phyloP scores from a whole-genome alignment of 164 flowering plant species.

The Magnolia kwangsiensis region DNA sequence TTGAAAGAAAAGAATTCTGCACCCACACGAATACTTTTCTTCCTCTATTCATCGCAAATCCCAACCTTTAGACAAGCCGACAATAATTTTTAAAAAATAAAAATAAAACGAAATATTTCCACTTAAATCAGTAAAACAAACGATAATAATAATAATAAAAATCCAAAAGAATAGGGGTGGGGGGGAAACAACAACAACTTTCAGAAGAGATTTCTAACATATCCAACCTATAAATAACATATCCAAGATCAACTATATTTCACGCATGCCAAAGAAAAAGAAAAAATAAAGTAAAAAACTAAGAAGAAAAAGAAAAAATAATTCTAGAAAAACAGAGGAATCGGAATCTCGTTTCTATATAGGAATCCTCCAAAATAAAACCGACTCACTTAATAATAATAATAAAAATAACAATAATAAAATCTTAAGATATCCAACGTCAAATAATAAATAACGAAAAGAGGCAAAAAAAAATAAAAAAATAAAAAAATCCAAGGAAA shows the following conservation, averaged over 20 bases:
- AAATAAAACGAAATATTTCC: no score
- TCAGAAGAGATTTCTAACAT: neutral
- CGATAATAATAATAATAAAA: neutral
- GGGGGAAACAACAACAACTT: neutral
- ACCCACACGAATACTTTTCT: no score
- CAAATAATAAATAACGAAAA: neutral
- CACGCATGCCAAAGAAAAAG: neutral
- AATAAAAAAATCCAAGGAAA: neutral
- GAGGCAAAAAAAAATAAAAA: neutral
- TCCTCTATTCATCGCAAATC: no score
- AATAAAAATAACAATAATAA: neutral
- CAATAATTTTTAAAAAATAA: no score
- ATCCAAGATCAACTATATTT: neutral
- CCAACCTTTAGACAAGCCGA: no score
- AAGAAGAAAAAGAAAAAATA: no score
- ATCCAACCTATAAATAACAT: neutral
- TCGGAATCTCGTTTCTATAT: conserved; percentile 2
- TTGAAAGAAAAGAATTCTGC: no score
- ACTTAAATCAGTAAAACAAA: neutral
- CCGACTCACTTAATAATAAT: conserved; percentile 1
- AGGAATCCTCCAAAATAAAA: conserved; percentile 5
- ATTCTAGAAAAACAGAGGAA: neutral
- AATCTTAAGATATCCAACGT: conserved; percentile 1
- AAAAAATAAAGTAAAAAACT: no score
- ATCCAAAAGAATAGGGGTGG: neutral